These are phyloP conservation scores for Aspergillus biplanus DNA, from an alignment of 495 filamentous ascomycete genomes.

Conservation along the genomic window DNA sequence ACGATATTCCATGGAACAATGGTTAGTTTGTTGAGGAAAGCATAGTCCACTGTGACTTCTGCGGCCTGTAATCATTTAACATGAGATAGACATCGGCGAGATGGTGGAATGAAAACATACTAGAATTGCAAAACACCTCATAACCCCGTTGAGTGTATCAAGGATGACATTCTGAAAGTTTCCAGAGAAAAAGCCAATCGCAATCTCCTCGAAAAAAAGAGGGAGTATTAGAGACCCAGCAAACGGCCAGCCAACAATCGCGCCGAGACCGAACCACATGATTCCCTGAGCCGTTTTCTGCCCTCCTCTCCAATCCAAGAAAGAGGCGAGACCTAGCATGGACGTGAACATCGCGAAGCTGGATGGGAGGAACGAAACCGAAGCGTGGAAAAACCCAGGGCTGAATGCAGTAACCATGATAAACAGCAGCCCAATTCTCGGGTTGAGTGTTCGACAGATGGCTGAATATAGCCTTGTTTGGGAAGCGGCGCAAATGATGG, in stretches of 20 bases:
- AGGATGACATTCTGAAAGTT: conserved; percentile 57
- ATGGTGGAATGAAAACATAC: conserved; percentile 53
- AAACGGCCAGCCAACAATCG: conserved; percentile 95
- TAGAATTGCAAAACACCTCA: conserved; percentile 67
- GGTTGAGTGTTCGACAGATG: conserved; percentile 73
- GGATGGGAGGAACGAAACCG: conserved; percentile 83
- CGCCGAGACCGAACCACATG: conserved; percentile 90
- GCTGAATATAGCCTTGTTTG: conserved; percentile 79
- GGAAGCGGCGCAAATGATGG: conserved; percentile 73
- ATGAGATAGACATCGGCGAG: conserved; percentile 6
- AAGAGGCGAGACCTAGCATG: conserved; percentile 83
- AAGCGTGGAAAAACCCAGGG: conserved; percentile 92
- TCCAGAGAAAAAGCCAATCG: conserved; percentile 63
- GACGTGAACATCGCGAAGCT: conserved; percentile 96
- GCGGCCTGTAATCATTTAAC: conserved; percentile 45
- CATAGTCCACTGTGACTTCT: conserved; percentile 70
- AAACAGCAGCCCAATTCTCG: conserved; percentile 82
- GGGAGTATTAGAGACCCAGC: conserved; percentile 81
- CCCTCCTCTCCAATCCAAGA: conserved; percentile 81
- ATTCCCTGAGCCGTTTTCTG: conserved; percentile 80
- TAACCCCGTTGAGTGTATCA: conserved; percentile 65
- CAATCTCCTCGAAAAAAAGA: conserved; percentile 74
- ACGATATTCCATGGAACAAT: conserved; percentile 91
- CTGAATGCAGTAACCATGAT: conserved; percentile 73
- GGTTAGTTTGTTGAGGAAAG: conserved; percentile 78